Evolutionary conservation across 345 rosid genomes (phyloP).

Genomic region (Laguncularia racemosa): DNA sequence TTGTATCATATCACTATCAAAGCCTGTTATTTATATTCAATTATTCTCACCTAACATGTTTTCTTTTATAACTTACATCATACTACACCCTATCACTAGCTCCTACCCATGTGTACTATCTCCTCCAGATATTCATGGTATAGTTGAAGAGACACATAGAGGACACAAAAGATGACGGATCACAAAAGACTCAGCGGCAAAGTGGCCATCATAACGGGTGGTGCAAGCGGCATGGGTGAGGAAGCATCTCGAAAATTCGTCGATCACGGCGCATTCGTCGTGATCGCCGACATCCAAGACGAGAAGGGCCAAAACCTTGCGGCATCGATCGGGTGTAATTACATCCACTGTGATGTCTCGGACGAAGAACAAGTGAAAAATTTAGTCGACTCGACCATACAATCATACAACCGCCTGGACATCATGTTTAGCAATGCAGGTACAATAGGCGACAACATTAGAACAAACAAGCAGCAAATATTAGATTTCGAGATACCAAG

Average conservation of each 20-base stretch:
- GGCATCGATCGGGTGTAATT: slow-evolving; percentile 22
- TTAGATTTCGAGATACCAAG: slow-evolving; percentile 5
- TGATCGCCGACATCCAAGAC: slow-evolving; percentile 30
- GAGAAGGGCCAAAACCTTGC: slow-evolving; percentile 16
- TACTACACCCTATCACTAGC: too few relatives aligned
- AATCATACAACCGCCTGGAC: slow-evolving; percentile 16
- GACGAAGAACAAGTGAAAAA: slow-evolving; percentile 27
- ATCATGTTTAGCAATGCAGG: slow-evolving; percentile 42
- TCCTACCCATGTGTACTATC: too few relatives aligned
- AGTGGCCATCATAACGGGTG: slow-evolving; percentile 16
- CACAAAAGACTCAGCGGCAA: slow-evolving; percentile 13
- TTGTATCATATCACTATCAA: too few relatives aligned
- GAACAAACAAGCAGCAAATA: slow-evolving; percentile 11
- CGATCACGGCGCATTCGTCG: slow-evolving; percentile 17
- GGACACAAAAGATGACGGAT: neutral
- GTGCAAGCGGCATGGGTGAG: slow-evolving; percentile 21
- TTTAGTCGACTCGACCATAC: slow-evolving; percentile 20
- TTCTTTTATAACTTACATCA: too few relatives aligned
- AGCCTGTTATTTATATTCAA: too few relatives aligned
- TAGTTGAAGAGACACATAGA: too few relatives aligned
- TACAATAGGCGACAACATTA: neutral
- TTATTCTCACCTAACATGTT: too few relatives aligned
- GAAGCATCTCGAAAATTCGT: slow-evolving; percentile 12
- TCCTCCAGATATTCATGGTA: too few relatives aligned
- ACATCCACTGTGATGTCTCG: slow-evolving; percentile 26